Evolutionary conservation across 2,329 filamentous ascomycete genomes (phyloP).

Genomic region (Fusarium pilosicola): DNA sequence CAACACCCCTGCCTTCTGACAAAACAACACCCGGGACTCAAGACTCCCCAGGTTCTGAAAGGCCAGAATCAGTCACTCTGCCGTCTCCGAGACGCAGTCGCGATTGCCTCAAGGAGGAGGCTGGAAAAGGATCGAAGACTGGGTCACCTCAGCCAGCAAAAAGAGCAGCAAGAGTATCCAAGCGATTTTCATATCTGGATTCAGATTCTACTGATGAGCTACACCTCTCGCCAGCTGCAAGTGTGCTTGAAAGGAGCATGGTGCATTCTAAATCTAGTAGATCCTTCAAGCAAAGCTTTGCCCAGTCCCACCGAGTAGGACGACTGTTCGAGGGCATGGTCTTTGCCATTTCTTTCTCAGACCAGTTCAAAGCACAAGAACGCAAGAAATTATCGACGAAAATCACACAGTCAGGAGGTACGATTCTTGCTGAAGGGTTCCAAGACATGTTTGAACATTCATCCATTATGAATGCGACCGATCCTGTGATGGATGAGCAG

Average conservation of each 20-base stretch:
- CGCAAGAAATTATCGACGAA: slow-evolving; percentile 62
- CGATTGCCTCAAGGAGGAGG: slow-evolving; percentile 29
- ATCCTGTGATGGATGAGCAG: slow-evolving; percentile 45
- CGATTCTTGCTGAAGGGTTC: slow-evolving; percentile 78
- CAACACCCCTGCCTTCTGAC: slow-evolving; percentile 52
- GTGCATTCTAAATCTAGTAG: slow-evolving; percentile 43
- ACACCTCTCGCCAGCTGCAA: slow-evolving; percentile 51
- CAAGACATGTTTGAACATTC: slow-evolving; percentile 77
- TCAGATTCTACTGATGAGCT: slow-evolving; percentile 62
- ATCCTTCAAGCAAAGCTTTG: slow-evolving; percentile 44
- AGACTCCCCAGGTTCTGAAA: slow-evolving; percentile 44
- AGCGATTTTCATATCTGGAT: slow-evolving; percentile 45
- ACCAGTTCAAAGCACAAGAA: slow-evolving; percentile 54
- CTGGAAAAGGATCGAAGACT: slow-evolving; percentile 32
- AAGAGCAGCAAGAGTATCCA: slow-evolving; percentile 34
- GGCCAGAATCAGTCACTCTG: slow-evolving; percentile 33
- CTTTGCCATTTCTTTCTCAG: slow-evolving; percentile 83
- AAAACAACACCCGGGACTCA: slow-evolving; percentile 51
- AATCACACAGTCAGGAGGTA: slow-evolving; percentile 78
- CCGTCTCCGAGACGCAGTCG: slow-evolving; percentile 38
- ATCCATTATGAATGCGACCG: slow-evolving; percentile 48
- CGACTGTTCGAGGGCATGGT: slow-evolving; percentile 81
- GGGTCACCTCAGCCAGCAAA: slow-evolving; percentile 43
- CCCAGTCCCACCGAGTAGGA: slow-evolving; percentile 39
- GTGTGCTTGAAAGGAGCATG: slow-evolving; percentile 53